A percentile compares a stretch with the other conserved stretches of the same genome.
phyloP scores from a whole-genome alignment of 139 green algal genomes.

The Auxenochlorella pyrenoidosa region DNA sequence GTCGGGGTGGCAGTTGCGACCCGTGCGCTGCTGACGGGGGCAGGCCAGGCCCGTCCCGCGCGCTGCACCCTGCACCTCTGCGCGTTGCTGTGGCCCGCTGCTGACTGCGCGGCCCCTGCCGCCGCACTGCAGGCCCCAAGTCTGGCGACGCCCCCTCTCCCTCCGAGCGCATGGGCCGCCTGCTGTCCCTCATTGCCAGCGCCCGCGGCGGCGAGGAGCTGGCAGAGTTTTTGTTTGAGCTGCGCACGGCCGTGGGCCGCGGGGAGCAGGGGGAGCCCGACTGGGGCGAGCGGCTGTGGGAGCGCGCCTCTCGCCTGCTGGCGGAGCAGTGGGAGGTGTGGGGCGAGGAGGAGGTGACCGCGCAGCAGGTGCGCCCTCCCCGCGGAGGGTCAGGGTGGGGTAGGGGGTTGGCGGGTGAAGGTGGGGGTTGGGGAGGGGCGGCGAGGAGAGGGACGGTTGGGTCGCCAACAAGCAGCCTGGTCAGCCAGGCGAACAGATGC shows the following conservation, averaged over 20 bases:
- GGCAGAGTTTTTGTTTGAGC: background rate
- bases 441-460: too few species aligned
- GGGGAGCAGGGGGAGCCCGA: background rate
- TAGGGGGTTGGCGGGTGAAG: background rate
- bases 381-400: background rate
- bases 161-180: conserved; percentile 21
- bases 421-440: background rate
- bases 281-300: conserved; percentile 17
- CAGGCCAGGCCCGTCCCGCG: too few species aligned
- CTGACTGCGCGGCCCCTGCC: background rate
- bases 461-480: too few species aligned
- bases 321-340: conserved; percentile 7
- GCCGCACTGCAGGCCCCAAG: background rate
- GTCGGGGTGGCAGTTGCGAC: too few species aligned
- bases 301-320: background rate
- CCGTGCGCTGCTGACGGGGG: background rate
- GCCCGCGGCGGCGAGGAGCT: background rate
- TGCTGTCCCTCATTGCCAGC: background rate
- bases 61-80: background rate
- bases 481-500: too few species aligned
- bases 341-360: background rate
- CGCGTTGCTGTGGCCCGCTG: too few species aligned
- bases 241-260: background rate
- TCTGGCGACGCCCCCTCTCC: background rate
- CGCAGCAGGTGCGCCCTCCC: background rate